phyloP scores from a whole-genome alignment of 495 filamentous ascomycete genomes.

The Immersiella caudata region DNA sequence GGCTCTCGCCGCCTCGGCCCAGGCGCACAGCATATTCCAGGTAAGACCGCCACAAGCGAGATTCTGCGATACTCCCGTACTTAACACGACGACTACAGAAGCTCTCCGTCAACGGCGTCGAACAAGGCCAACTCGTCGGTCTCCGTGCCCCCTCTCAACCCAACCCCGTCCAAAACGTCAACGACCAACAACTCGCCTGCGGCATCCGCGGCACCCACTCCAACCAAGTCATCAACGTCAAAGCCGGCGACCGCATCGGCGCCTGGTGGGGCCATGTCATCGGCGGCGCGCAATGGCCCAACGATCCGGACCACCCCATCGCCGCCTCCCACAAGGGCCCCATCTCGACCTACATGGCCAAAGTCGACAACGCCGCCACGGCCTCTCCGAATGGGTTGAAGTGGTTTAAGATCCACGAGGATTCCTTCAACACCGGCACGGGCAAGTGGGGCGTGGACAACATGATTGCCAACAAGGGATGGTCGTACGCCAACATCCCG shows the following conservation, averaged over 20 bases:
- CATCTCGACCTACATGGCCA: slow-evolving; percentile 18
- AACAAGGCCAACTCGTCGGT: slow-evolving; percentile 12
- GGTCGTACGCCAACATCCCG: slow-evolving; percentile 23
- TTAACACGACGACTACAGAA: too few relatives aligned
- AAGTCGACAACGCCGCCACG: slow-evolving; percentile 19
- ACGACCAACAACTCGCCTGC: slow-evolving; percentile 17
- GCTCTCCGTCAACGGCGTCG: slow-evolving; percentile 17
- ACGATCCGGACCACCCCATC: slow-evolving; percentile 19
- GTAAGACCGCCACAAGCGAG: too few relatives aligned
- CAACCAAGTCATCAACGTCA: slow-evolving; percentile 8
- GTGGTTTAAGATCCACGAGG: slow-evolving; percentile 22
- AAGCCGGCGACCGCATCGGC: slow-evolving; percentile 21
- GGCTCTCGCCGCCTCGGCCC: slow-evolving; percentile 3
- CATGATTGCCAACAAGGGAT: slow-evolving; percentile 25
- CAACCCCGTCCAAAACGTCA: slow-evolving; percentile 21
- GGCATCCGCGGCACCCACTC: slow-evolving; percentile 14
- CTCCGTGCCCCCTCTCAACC: slow-evolving; percentile 18
- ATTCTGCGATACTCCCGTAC: too few relatives aligned
- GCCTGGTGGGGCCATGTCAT: slow-evolving; percentile 22
- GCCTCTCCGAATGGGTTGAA: slow-evolving; percentile 4
- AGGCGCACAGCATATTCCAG: slow-evolving; percentile 20
- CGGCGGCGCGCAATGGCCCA: slow-evolving; percentile 15
- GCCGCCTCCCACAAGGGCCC: slow-evolving; percentile 20
- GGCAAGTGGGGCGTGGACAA: slow-evolving; percentile 24
- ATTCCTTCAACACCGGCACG: background rate